Base-by-base conservation (phyloP, 2,329 filamentous ascomycete genomes). In the Stagonosporopsis rhizophila region DNA sequence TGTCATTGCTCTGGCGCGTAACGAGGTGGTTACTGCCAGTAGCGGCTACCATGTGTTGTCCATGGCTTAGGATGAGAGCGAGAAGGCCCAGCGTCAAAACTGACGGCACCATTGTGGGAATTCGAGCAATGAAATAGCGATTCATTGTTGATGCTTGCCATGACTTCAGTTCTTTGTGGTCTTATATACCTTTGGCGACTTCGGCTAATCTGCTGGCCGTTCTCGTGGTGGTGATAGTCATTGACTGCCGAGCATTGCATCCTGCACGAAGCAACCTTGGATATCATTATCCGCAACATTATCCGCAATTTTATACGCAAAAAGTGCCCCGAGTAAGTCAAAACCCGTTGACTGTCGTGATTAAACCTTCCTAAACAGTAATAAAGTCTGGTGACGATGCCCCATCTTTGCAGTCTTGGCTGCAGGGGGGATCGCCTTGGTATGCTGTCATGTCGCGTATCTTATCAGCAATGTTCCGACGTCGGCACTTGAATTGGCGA, bases 1-100 rank as follows among this genome's bases (percentile, higher is more conserved):
- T 60, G 19, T 19, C 38, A 28, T 60, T 60, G 38, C 28, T 51
- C 48, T 60, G 57, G 6, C 60, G 57, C 30, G 19, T 23, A 8
- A 22, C 23, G 6, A 56, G 41, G 11, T 45, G 46, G 14, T 6
- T 34, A n/a, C 4, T 40, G 9, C 20, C 40, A 1, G 40, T 3
- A 11, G 52, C 52, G 9, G 45, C 25, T 15, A 37, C 52, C 2
- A 34, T 35, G 8, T 56, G 40, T 14, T 19, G 40, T 11, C 49
- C 49, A 6, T 23, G 40, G 14, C 52, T 56, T 19, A 56, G 34
- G 15, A 50, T 46, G 20, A 50, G 27, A 9, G 46, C 52, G 11
- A 56, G 27, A 1, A 56, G 35, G 17, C 52, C 52, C 7, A 56
- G 8, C 12, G 52, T 50, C 20, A 56, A 25, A 2, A 56, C n/a